Evolutionary conservation across 2,329 filamentous ascomycete species (phyloP), one percentile per base, ranked within the genome.

Genomic region (Penicillium sp.): DNA sequence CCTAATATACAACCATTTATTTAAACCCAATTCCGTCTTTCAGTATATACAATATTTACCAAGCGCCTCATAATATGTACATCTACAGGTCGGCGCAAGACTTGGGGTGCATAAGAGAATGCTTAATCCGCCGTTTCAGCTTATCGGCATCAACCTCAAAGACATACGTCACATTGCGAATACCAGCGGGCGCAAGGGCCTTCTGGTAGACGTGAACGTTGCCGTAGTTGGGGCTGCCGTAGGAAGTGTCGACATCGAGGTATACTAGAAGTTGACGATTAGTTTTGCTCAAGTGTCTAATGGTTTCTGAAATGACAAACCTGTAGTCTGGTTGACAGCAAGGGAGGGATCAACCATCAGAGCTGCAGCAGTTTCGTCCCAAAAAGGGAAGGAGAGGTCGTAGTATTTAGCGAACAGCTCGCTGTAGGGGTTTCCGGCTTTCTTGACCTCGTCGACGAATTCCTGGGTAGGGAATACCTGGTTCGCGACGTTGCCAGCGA

Each of bases 401-500:
- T 75, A 76, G 56, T 72, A 62, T 1, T 70, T 63, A 46, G 69
- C 54, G 45, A 76, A 66, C 4, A 77, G 60, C 25, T 68, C 53
- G 4, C 72, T 69, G 50, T 75, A 77, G 1, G 67, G 63, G 44
- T 70, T 75, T 24, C 63, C 44, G 14, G 74, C 69, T 20, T 69
- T 55, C 44, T 66, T 59, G 1, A 76, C 61, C 27, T 74, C 70
- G 30, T 75, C 68, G 5, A 73, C 59, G 45, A 71, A 77, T 4
- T 64, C 65, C 45, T 74, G 64, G 1, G 63, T 69, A 11, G 71
- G 69, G 51, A 73, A 69, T n/a, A 77, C 68, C 56, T 76, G 72
- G 60, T 79, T 79, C n/a, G 76, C 76, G 38, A 71, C 74, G 52
- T 79, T 77, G 3, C 75, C 73, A 11, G 70, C 74, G 49, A 79